Evolutionary conservation across 2,329 filamentous ascomycete genomes (phyloP).

Genomic region (Remersonia thermophila): DNA sequence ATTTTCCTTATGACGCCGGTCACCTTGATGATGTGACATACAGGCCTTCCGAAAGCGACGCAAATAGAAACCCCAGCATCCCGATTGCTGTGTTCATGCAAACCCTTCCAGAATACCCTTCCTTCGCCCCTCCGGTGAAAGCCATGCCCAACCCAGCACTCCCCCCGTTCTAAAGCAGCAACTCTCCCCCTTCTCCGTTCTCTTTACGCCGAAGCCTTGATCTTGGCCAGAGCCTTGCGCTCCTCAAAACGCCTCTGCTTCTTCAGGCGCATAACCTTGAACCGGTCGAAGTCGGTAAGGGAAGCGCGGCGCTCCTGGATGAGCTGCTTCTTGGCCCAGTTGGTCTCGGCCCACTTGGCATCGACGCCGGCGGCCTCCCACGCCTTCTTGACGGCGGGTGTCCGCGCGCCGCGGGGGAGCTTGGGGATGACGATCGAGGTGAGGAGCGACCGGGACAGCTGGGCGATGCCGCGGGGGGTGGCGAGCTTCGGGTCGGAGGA

Average conservation of each 20-base stretch:
- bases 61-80: conserved; percentile 45
- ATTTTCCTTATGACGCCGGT: conserved; percentile 57
- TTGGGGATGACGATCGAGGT: conserved; percentile 79
- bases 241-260: conserved; percentile 99
- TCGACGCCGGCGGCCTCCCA: conserved; percentile 92
- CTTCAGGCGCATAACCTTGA: conserved; percentile 99
- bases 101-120: conserved; percentile 26
- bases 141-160: conserved; percentile 21
- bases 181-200: conserved; percentile 21
- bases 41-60: conserved; percentile 47
- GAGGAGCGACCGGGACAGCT: conserved; percentile 74
- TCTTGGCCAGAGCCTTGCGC: conserved; percentile 89
- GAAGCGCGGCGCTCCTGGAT: conserved; percentile 77
- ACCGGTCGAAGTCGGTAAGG: conserved; percentile 97
- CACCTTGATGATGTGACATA: conserved; percentile 53
- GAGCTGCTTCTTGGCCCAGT: conserved; percentile 87
- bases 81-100: conserved; percentile 40
- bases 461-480: conserved; percentile 76
- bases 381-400: conserved; percentile 67
- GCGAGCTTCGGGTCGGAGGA: conserved; percentile 65
- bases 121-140: conserved; percentile 22
- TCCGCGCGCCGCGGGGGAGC: conserved; percentile 75
- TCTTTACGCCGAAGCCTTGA: conserved; percentile 65
- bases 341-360: conserved; percentile 80
- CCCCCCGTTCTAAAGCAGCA: conserved; percentile 12